A percentile compares a stretch with the other conserved stretches of the same genome.
Conservation (phyloP, 352 stramenopile genomes). For the Globisporangium apiculatum region DNA sequence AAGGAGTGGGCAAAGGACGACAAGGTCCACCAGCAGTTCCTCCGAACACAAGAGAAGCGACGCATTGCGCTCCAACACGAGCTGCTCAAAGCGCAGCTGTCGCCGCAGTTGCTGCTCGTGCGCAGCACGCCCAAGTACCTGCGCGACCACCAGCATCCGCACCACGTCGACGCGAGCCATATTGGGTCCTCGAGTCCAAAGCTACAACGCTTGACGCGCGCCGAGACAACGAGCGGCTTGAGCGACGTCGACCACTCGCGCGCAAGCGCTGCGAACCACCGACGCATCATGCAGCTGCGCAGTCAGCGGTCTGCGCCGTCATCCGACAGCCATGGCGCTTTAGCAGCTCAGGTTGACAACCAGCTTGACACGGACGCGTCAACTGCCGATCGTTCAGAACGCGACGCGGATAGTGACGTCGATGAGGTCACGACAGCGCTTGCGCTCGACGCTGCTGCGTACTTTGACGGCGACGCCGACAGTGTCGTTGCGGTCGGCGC, state of each 20-base stretch:
- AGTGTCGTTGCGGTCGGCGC: constrained; percentile 25
- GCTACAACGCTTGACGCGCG: no score
- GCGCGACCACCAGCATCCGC: constrained; percentile 13
- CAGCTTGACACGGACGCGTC: not conserved
- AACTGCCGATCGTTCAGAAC: constrained; percentile 6
- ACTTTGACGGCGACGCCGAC: not conserved
- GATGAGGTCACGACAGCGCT: constrained; percentile 12
- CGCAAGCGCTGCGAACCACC: constrained; percentile 42
- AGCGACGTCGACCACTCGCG: not conserved
- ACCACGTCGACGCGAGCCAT: no score
- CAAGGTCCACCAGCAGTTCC: constrained; percentile 64
- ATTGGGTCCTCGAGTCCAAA: no score
- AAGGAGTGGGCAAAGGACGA: constrained; percentile 71
- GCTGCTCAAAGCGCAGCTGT: constrained; percentile 32
- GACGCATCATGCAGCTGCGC: constrained; percentile 48
- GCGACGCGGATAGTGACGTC: constrained; percentile 14
- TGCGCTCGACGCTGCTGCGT: not conserved
- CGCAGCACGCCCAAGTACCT: constrained; percentile 11
- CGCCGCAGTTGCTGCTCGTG: constrained; percentile 25
- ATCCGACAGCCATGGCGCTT: not conserved
- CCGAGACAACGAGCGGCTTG: no score
- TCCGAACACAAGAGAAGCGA: constrained; percentile 48
- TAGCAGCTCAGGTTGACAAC: not conserved
- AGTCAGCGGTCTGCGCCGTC: constrained; percentile 20
- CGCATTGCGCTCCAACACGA: constrained; percentile 48